A percentile compares a stretch with the other conserved stretches of the same genome.
Evolutionary conservation across 129 eudicot species (phyloP).

Genomic region (carrot (Daucus carota)): DNA sequence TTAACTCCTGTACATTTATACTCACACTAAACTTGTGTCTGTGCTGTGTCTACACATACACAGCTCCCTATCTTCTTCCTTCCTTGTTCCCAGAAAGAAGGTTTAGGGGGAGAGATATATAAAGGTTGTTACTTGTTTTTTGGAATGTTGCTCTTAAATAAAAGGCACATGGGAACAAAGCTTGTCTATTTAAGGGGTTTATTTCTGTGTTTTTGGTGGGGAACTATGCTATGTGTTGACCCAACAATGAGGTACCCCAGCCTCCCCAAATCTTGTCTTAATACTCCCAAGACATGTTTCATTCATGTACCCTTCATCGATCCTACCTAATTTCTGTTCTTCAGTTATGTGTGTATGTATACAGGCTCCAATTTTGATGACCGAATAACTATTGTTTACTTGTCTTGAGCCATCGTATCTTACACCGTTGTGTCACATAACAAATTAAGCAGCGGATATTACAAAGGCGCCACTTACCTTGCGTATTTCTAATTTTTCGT

Average conservation of each 20-base stretch:
- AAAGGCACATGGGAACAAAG: slow-evolving; percentile 61
- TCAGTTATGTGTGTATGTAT: slow-evolving; percentile 15
- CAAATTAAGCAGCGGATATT: too few relatives aligned
- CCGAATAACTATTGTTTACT: not conserved
- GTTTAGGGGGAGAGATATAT: slow-evolving; percentile 15
- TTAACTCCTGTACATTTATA: not conserved
- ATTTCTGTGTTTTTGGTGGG: slow-evolving; percentile 47
- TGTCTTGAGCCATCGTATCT: not conserved
- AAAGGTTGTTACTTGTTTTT: slow-evolving; percentile 22
- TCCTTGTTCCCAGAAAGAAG: slow-evolving; percentile 45
- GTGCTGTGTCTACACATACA: not conserved
- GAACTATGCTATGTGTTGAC: slow-evolving; percentile 42
- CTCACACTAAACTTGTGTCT: not conserved
- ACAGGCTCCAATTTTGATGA: not conserved
- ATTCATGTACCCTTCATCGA: slow-evolving; percentile 60
- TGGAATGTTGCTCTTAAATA: slow-evolving; percentile 60
- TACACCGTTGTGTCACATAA: too few relatives aligned
- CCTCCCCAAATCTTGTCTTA: slow-evolving; percentile 52
- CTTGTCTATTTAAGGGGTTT: slow-evolving; percentile 35
- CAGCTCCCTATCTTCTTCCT: slow-evolving; percentile 1
- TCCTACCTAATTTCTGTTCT: slow-evolving; percentile 19
- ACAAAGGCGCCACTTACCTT: too few relatives aligned
- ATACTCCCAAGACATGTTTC: slow-evolving; percentile 68
- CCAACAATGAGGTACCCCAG: slow-evolving; percentile 56
- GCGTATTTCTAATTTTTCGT: not conserved